phyloP scores from a whole-genome alignment of 129 eudicot genomes.

The Flaveria ramosissima region DNA sequence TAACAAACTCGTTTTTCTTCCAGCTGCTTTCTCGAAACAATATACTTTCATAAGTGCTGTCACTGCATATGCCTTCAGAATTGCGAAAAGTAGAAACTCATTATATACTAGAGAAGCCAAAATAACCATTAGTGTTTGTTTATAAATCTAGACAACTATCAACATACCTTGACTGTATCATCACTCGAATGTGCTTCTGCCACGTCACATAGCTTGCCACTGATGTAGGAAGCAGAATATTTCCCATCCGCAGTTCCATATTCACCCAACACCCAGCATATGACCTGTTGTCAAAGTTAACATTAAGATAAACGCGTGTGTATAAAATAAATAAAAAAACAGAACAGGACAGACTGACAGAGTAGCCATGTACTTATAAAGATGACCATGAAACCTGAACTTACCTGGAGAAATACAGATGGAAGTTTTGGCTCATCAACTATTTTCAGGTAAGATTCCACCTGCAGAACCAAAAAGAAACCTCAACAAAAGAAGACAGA shows the following conservation, averaged over 20 bases:
- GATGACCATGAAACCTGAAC: constrained; percentile 14
- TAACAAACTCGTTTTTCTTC: constrained; percentile 79
- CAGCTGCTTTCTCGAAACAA: constrained; percentile 89
- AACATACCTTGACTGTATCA: constrained; percentile 84
- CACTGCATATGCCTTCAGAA: constrained; percentile 84
- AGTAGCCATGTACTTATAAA: neutral
- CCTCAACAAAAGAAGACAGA: neutral
- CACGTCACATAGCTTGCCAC: constrained; percentile 92
- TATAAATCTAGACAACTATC: constrained; percentile 5
- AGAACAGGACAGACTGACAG: neutral
- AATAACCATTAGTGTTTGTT: neutral
- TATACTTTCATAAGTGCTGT: constrained; percentile 90
- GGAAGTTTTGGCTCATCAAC: constrained; percentile 97
- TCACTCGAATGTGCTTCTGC: constrained; percentile 96
- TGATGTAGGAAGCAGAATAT: constrained; percentile 89
- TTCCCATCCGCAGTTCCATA: constrained; percentile 95
- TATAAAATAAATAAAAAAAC: neutral
- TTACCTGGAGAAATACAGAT: constrained; percentile 91
- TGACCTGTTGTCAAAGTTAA: constrained; percentile 53
- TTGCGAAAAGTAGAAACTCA: constrained; percentile 14
- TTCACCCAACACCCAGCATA: constrained; percentile 99
- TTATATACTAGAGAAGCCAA: neutral
- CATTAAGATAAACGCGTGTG: constrained; percentile 1
- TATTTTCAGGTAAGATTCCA: constrained; percentile 84
- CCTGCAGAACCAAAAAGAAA: constrained; percentile 55